Base-by-base conservation (phyloP, 78 protist species). In the Chrysochromulina tobinii region DNA sequence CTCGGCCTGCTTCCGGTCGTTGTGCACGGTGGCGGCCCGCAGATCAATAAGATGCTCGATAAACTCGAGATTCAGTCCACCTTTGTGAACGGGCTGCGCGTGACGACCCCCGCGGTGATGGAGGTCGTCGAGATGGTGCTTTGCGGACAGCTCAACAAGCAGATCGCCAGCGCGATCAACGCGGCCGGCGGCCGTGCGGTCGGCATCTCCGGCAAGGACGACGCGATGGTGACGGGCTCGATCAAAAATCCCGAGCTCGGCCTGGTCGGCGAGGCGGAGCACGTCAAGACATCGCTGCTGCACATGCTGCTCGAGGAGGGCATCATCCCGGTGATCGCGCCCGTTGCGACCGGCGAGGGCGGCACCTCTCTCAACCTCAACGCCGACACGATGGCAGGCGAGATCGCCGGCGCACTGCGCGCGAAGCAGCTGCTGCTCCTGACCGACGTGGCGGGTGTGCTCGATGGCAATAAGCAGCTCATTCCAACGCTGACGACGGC, bases 301-400 rank as follows among this genome's bases (percentile, higher is more conserved):
- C 50, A 23, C 6, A 20, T 1, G 0, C 87, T 79, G 50, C 48
- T 79, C 64, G 64, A 25, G 18, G 1, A 0, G 5, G 87, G 87
- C 64, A 18, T 54, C 21, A 54, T 54, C 1, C 87, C 59, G 0
- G 87, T 79, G 27, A 20, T 79, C 64, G 87, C 87, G 12, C 87
- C 87, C 5, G 12, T 75, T 20, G 87, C 48, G 64, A 17, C 59
- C 23, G 61, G 61, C 50, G 64, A 6, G 3, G 61, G 14, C 14
- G 87, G 87, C 87, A 3, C 4, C 23, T 3, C 64, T 38, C 54
- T 9, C 87, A 79, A 79, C 87, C 3, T 79, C 51, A 79, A 79
- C 61, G 87, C 87, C 23, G 87, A 79, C 87, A 79, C 87, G 64
- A 54, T 54, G 87, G 87, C 87, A 11, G 87, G 87, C 64, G 87